phyloP scores from a whole-genome alignment of 208 protist species.

The Leishmania major region DNA sequence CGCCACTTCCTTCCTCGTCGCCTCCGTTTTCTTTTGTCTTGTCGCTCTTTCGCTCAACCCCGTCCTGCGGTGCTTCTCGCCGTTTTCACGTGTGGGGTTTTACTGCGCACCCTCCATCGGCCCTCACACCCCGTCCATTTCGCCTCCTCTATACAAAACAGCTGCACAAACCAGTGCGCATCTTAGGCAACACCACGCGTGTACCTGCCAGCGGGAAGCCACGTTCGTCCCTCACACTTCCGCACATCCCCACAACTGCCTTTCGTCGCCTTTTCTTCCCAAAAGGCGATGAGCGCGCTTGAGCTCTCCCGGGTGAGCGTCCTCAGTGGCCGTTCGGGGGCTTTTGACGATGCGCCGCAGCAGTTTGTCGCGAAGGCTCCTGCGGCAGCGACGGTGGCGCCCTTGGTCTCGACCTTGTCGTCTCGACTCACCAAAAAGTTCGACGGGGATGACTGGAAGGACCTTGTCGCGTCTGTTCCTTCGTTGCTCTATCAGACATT shows the following conservation, averaged over 20 bases:
- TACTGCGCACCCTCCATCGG: neutral
- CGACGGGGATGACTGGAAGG: conserved; percentile 78
- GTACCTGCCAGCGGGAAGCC: neutral
- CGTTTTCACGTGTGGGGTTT: neutral
- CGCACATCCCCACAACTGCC: neutral
- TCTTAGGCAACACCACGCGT: neutral
- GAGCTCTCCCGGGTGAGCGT: conserved; percentile 25
- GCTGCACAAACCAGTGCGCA: neutral
- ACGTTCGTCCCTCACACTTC: neutral
- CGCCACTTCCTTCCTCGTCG: neutral
- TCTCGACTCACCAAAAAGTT: conserved; percentile 69
- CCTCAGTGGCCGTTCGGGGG: conserved; percentile 2
- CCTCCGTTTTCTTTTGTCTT: neutral
- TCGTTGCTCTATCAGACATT: conserved; percentile 53
- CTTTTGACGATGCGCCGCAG: conserved; percentile 3
- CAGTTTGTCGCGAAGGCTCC: conserved; percentile 8
- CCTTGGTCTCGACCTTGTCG: neutral
- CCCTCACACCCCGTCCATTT: neutral
- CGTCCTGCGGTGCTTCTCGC: neutral
- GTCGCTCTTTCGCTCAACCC: neutral
- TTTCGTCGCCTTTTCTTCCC: neutral
- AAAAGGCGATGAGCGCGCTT: conserved; percentile 8
- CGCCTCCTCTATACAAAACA: no score
- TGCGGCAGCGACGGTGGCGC: neutral
- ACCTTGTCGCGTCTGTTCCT: conserved; percentile 41